phyloP scores from a whole-genome alignment of 2,329 filamentous ascomycete species.

The Colletotrichum karsti region DNA sequence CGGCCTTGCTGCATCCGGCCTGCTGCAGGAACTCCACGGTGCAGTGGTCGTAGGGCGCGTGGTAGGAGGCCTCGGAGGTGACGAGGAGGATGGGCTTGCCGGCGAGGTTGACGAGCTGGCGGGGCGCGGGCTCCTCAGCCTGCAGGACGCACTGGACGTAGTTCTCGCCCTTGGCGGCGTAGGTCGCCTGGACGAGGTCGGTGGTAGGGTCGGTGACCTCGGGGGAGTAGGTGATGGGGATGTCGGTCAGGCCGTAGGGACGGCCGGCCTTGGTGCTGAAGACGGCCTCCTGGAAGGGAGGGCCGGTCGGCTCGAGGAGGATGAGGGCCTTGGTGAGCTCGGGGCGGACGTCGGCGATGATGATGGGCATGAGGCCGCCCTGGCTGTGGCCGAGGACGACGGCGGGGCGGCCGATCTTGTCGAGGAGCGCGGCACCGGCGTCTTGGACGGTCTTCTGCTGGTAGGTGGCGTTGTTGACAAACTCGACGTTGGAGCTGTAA shows the following conservation, averaged over 20 bases:
- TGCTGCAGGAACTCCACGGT: constrained; percentile 50
- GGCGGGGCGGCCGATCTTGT: constrained; percentile 49
- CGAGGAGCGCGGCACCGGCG: constrained; percentile 51
- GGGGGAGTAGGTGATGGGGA: constrained; percentile 57
- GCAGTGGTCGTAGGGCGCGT: constrained; percentile 55
- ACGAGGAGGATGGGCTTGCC: constrained; percentile 46
- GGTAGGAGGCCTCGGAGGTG: constrained; percentile 53
- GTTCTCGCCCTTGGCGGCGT: constrained; percentile 33
- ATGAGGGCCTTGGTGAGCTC: constrained; percentile 50
- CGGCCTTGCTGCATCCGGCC: constrained; percentile 44
- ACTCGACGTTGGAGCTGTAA: constrained; percentile 49
- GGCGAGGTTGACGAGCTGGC: constrained; percentile 44
- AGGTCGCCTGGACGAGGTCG: constrained; percentile 42
- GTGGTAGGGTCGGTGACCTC: constrained; percentile 42
- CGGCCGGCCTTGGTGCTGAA: constrained; percentile 43
- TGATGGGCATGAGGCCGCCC: constrained; percentile 50
- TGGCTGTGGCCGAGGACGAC: constrained; percentile 55
- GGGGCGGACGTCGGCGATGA: constrained; percentile 52
- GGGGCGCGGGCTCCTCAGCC: constrained; percentile 40
- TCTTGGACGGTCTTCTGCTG: constrained; percentile 46
- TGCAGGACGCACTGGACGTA: constrained; percentile 43
- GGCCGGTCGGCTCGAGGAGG: constrained; percentile 54
- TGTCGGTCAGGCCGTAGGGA: constrained; percentile 56
- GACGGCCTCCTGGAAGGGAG: constrained; percentile 53
- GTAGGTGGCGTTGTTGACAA: constrained; percentile 39